Conservation (phyloP, 768 basidiomycete species). For the Asterophora lycoperdoides region DNA sequence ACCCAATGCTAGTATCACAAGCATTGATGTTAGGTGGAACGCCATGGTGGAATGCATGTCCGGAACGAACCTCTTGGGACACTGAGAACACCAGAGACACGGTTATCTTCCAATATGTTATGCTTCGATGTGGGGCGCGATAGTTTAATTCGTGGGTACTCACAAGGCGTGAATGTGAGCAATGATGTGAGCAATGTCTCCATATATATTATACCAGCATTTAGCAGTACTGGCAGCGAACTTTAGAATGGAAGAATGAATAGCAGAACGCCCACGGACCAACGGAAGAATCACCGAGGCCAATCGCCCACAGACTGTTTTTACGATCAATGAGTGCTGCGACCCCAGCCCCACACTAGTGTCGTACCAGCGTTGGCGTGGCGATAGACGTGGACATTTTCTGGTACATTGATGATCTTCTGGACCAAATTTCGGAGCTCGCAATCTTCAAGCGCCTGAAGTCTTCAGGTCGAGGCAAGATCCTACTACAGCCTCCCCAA, state of each 20-base stretch:
- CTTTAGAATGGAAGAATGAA: neutral
- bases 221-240: slow-evolving; percentile 1
- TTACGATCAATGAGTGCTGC: slow-evolving; percentile 11
- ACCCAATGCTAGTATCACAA: slow-evolving; percentile 8
- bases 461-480: slow-evolving; percentile 6
- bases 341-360: no score
- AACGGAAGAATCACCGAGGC: slow-evolving; percentile 13
- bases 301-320: slow-evolving; percentile 10
- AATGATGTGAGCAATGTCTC: slow-evolving; percentile 4
- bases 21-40: neutral
- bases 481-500: slow-evolving; percentile 6
- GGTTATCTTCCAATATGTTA: slow-evolving; percentile 8
- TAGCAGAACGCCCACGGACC: neutral
- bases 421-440: neutral
- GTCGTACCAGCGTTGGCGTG: slow-evolving; percentile 11
- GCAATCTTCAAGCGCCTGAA: neutral
- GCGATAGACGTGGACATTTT: slow-evolving; percentile 1
- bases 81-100: slow-evolving; percentile 10
- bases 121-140: slow-evolving; percentile 11
- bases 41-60: no score
- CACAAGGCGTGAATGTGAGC: slow-evolving; percentile 10
- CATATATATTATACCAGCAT: slow-evolving; percentile 1
- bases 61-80: slow-evolving; percentile 11
- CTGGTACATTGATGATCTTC: slow-evolving; percentile 2
- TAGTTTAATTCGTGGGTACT: slow-evolving; percentile 12